These are phyloP conservation scores for Colletotrichum ledebouriae DNA, from an alignment of 2,329 filamentous ascomycete species.

Conservation along the genomic window DNA sequence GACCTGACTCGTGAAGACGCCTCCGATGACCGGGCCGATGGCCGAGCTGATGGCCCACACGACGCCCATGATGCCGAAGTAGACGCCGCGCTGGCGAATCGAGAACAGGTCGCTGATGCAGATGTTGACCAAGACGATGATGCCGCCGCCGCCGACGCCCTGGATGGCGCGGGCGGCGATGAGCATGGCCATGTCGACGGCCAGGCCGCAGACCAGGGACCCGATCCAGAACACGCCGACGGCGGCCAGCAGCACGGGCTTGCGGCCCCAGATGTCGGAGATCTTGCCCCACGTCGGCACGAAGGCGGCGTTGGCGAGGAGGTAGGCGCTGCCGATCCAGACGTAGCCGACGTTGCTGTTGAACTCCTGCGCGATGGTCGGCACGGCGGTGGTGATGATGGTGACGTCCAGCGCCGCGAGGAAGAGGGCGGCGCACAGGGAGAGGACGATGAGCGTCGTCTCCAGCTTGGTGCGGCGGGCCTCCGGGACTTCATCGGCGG, in stretches of 20 bases:
- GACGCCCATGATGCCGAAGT: constrained; percentile 75
- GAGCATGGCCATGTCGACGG: constrained; percentile 60
- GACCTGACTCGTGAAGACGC: constrained; percentile 73
- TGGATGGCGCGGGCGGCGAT: constrained; percentile 64
- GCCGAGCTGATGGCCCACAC: constrained; percentile 76
- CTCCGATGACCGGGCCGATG: constrained; percentile 75
- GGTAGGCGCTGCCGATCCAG: constrained; percentile 82
- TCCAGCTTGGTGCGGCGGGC: constrained; percentile 54
- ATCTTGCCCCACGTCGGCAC: constrained; percentile 79
- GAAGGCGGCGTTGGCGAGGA: constrained; percentile 76
- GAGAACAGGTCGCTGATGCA: constrained; percentile 68
- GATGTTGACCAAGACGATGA: constrained; percentile 66
- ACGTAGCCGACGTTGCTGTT: constrained; percentile 76
- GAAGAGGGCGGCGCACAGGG: constrained; percentile 51
- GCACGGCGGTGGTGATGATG: constrained; percentile 72
- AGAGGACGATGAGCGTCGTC: constrained; percentile 46
- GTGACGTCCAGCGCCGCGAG: constrained; percentile 65
- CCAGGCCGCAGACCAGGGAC: constrained; percentile 62
- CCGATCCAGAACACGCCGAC: constrained; percentile 66
- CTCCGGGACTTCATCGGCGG: constrained; percentile 47
- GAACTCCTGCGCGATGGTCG: constrained; percentile 71
- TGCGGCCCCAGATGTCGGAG: constrained; percentile 70
- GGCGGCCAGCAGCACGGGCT: constrained; percentile 63
- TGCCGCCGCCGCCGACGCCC: constrained; percentile 65
- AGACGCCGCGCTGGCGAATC: constrained; percentile 58